Conservation (phyloP, 2,329 filamentous ascomycete species). For the Aspergillus luchuensis region DNA sequence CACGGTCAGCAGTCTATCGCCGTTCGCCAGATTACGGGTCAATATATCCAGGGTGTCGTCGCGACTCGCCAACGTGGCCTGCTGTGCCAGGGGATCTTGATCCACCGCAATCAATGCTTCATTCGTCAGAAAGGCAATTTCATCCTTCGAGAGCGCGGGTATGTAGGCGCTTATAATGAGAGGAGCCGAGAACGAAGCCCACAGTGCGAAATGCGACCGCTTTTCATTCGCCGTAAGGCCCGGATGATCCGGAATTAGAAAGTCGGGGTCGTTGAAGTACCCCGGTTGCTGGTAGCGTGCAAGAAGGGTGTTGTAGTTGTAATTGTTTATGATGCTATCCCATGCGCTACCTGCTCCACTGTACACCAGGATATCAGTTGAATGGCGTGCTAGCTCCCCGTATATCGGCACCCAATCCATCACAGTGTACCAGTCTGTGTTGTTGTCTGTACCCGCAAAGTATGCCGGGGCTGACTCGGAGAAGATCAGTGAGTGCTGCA, state of each 20-base stretch:
- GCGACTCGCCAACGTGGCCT: conserved; percentile 52
- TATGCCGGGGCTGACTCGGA: conserved; percentile 52
- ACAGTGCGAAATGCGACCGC: conserved; percentile 54
- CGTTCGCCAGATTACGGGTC: conserved; percentile 50
- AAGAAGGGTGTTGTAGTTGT: conserved; percentile 47
- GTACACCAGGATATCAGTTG: conserved; percentile 48
- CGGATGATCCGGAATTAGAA: conserved; percentile 53
- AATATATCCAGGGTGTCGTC: conserved; percentile 49
- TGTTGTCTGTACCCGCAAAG: conserved; percentile 40
- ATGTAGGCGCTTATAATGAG: conserved; percentile 53
- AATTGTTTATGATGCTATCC: conserved; percentile 54
- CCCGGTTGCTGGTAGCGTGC: conserved; percentile 49
- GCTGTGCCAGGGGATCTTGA: conserved; percentile 47
- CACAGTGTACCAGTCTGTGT: conserved; percentile 50
- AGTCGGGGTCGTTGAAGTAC: conserved; percentile 54
- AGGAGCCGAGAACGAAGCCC: conserved; percentile 53
- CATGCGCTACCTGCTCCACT: conserved; percentile 45
- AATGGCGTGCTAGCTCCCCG: conserved; percentile 51
- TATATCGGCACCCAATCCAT: conserved; percentile 48
- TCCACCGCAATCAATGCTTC: conserved; percentile 47
- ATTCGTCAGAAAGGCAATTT: conserved; percentile 44
- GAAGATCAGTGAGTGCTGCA: conserved; percentile 45
- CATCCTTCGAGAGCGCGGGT: conserved; percentile 37
- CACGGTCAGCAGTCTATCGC: conserved; percentile 51
- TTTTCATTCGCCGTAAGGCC: conserved; percentile 48